phyloP scores from a whole-genome alignment of 202 grass and related monocot species.

The Brachypodium distachyon region DNA sequence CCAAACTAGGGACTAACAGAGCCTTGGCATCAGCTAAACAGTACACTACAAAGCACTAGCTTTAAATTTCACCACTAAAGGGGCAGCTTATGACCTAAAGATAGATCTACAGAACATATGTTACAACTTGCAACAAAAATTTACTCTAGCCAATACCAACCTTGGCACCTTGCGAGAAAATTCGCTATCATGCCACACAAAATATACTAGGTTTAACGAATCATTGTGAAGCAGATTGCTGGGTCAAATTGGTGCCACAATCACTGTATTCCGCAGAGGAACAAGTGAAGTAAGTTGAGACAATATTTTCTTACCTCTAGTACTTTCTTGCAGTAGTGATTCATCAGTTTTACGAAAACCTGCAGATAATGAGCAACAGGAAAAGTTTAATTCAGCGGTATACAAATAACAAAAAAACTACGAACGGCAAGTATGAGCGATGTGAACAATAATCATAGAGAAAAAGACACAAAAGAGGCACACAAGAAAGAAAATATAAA shows the following conservation, averaged over 20 bases:
- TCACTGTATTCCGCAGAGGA: not conserved
- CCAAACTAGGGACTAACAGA: too few relatives aligned
- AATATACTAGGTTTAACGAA: not conserved
- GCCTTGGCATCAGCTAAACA: not conserved
- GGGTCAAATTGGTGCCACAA: not conserved
- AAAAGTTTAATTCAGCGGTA: not conserved
- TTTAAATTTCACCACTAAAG: not conserved
- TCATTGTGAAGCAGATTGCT: not conserved
- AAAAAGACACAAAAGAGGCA: not conserved
- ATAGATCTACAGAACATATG: not conserved
- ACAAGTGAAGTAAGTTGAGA: not conserved
- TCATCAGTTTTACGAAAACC: constrained; percentile 76
- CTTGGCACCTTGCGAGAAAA: not conserved
- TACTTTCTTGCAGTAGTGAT: constrained; percentile 74
- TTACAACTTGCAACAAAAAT: not conserved
- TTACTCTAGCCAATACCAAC: not conserved
- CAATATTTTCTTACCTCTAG: constrained; percentile 42
- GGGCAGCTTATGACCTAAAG: not conserved
- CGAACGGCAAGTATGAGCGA: not conserved
- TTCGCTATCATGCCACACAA: not conserved
- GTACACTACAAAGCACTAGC: not conserved
- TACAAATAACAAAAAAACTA: not conserved
- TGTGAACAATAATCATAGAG: not conserved
- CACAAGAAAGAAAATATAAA: not conserved
- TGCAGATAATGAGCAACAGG: constrained; percentile 13